Evolutionary conservation across 306 rosid genomes (phyloP).

Genomic region (Rubus idaeus): DNA sequence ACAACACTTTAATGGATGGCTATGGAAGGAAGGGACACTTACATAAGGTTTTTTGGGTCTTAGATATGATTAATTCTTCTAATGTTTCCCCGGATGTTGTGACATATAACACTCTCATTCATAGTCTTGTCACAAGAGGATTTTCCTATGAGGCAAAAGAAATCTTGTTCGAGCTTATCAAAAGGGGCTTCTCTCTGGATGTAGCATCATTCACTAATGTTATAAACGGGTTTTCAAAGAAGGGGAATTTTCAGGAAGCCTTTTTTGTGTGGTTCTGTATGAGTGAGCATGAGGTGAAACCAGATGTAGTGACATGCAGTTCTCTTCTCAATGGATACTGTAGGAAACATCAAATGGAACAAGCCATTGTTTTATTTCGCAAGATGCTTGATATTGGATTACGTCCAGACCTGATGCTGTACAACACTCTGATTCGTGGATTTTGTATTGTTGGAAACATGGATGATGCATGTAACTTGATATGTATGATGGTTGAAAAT

Average conservation of each 20-base stretch:
- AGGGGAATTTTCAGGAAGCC: slow-evolving; percentile 40
- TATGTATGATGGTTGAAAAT: slow-evolving; percentile 32
- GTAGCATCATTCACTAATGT: slow-evolving; percentile 35
- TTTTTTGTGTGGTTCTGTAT: slow-evolving; percentile 40
- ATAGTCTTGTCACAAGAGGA: slow-evolving; percentile 37
- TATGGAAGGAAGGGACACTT: slow-evolving; percentile 37
- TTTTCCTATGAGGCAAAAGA: slow-evolving; percentile 34
- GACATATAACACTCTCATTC: slow-evolving; percentile 45
- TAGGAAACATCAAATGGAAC: slow-evolving; percentile 29
- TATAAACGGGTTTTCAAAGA: slow-evolving; percentile 36
- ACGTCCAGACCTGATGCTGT: slow-evolving; percentile 32
- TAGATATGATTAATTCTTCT: slow-evolving; percentile 31
- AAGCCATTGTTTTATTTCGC: slow-evolving; percentile 34
- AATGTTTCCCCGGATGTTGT: slow-evolving; percentile 32
- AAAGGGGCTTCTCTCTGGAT: slow-evolving; percentile 41
- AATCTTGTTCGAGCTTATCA: slow-evolving; percentile 33
- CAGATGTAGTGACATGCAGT: slow-evolving; percentile 47
- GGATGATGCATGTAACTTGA: slow-evolving; percentile 36
- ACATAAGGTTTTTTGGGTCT: slow-evolving; percentile 38
- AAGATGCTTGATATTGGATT: slow-evolving; percentile 38
- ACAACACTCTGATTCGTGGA: slow-evolving; percentile 41
- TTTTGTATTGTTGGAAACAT: slow-evolving; percentile 37
- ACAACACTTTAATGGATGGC: slow-evolving; percentile 40
- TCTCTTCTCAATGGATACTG: slow-evolving; percentile 43
- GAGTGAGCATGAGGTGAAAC: slow-evolving; percentile 38